Conservation (phyloP, 2,329 filamentous ascomycete genomes). For the Penicillium sp. region DNA sequence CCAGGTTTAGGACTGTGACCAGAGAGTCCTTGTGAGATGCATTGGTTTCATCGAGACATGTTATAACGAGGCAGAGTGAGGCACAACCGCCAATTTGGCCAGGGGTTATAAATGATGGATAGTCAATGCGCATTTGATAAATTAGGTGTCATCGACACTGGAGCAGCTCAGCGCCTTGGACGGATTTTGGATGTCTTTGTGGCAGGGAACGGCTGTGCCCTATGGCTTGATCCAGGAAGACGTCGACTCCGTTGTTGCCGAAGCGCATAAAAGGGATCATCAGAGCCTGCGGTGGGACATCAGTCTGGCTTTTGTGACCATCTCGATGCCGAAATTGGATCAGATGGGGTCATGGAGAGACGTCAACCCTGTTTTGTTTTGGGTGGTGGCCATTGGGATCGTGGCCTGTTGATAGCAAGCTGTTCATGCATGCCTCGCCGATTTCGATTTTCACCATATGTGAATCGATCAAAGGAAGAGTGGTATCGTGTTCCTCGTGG, state of each 20-base stretch:
- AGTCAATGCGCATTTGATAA: neutral
- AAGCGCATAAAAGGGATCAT: neutral
- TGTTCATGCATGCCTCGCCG: neutral
- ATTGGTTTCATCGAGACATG: neutral
- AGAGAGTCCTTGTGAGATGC: neutral
- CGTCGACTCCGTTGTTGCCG: neutral
- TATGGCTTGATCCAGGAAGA: neutral
- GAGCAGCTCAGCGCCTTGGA: neutral
- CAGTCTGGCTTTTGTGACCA: neutral
- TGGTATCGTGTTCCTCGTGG: neutral
- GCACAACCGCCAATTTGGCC: neutral
- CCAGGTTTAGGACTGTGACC: neutral
- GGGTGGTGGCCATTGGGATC: neutral
- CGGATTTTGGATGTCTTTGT: neutral
- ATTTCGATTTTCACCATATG: neutral
- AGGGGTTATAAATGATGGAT: neutral
- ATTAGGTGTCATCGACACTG: neutral
- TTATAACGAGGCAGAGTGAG: neutral
- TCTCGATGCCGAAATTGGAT: neutral
- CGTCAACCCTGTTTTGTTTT: neutral
- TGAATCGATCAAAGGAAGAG: neutral
- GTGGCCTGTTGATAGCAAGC: neutral
- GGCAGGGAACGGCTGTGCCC: neutral
- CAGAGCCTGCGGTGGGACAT: neutral
- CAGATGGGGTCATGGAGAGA: neutral